A percentile compares a stretch with the other conserved stretches of the same genome.
These are phyloP conservation scores for Myriosclerotinia duriaeana DNA, from an alignment of 2,329 filamentous ascomycete genomes.

Conservation along the genomic window DNA sequence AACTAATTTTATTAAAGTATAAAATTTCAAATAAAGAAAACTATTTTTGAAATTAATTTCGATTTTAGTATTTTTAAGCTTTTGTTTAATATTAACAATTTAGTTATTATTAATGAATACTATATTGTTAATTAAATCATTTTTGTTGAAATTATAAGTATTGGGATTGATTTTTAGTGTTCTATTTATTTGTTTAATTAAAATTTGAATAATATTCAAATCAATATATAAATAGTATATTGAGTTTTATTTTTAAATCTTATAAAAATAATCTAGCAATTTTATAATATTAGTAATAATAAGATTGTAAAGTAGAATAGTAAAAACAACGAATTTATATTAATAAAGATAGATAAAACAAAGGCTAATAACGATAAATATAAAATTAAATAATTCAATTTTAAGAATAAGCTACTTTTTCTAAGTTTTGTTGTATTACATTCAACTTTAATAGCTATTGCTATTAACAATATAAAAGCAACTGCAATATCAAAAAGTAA, in stretches of 20 bases:
- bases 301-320: neutral
- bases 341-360: neutral
- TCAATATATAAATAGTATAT: neutral
- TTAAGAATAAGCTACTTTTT: neutral
- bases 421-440: neutral
- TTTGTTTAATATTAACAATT: too few species aligned
- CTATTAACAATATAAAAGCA: neutral
- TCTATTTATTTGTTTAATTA: neutral
- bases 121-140: too few species aligned
- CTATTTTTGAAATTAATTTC: too few species aligned
- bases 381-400: neutral
- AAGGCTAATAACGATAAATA: neutral
- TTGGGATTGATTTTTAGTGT: neutral
- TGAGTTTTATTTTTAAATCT: neutral
- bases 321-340: neutral
- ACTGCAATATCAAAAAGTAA: neutral
- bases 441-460: neutral
- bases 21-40: too few species aligned
- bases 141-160: too few species aligned
- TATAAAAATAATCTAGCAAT: neutral
- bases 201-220: neutral
- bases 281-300: slow-evolving; percentile 3
- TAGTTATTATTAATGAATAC: too few species aligned
- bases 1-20: too few species aligned
- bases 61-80: too few species aligned